Evolutionary conservation across 1,284 basidiomycete genomes (phyloP), one percentile per base, ranked within the genome.

Genomic region (Agroathelia rolfsii): DNA sequence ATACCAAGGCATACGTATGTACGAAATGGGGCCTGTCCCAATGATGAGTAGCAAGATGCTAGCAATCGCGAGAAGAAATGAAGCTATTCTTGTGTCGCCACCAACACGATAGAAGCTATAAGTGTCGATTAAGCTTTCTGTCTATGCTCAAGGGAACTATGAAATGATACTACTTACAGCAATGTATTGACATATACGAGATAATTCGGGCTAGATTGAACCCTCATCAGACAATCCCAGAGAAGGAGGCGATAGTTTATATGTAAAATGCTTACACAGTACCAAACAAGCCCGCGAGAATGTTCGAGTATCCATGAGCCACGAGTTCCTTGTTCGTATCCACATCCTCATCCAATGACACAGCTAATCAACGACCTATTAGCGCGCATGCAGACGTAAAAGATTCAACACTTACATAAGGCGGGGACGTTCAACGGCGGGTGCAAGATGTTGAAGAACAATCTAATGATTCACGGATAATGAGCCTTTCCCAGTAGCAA

Each of bases 341-440:
- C 37, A 96, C 78, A 35, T 97, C 92, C 50, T 87, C 81, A 44
- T 84, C 72, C 23, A 98, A 64, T 6, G 88, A 93, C n/a, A 98
- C 86, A 30, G 82, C 83, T 83, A 32, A 9, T 24, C 19, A 27
- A 6, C n/a, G 14, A 22, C 35, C 15, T 37, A 33, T 24, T 17
- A 27, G 29, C 27, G 30, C 13, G 19, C 10, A 8, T 21, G 14
- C 5, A 22, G 25, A 29, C 7, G 31, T 11, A 8, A 22, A 32
- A 29, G 21, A 21, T 19, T n/a, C n/a, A 15, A 6, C 28, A 43
- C 64, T 33, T 44, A 70, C 90, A 82, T 7, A 98, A 64, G 5
- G 93, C 90, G 3, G 94, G 94, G 2, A 96, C 86, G 44, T 94
- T 94, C 34, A 94, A 62, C 23, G 89, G 90, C 7, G 95, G 93